Percentiles rank a stretch among this genome's conserved stretches.
Conservation (phyloP, 306 rosid species). For the Castanopsis chinensis region DNA sequence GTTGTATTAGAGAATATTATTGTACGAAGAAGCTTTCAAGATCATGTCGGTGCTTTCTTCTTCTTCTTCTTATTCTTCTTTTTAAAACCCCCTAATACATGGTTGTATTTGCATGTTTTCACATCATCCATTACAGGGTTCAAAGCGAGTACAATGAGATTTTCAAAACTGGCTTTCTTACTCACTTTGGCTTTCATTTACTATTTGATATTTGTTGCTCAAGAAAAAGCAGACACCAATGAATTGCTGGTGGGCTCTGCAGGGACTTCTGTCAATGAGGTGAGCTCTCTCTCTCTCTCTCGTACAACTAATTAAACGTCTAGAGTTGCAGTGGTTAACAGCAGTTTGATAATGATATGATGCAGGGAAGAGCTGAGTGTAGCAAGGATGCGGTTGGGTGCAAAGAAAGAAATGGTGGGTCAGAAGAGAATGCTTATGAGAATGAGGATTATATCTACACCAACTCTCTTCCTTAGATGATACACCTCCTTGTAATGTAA, state of each 20-base stretch:
- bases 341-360: not conserved
- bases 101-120: not conserved
- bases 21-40: not conserved
- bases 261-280: constrained; percentile 22
- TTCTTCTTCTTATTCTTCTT: constrained; percentile 4
- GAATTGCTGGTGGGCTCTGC: constrained; percentile 29
- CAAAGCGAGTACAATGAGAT: constrained; percentile 38
- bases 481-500: not conserved
- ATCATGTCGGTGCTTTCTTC: constrained; percentile 34
- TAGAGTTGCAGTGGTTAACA: not conserved
- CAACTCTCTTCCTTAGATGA: constrained; percentile 51
- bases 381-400: constrained; percentile 33
- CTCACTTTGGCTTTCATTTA: constrained; percentile 39
- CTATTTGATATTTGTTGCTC: constrained; percentile 27
- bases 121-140: constrained; percentile 17
- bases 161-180: constrained; percentile 30
- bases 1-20: not conserved
- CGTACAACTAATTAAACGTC: not conserved
- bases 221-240: constrained; percentile 29
- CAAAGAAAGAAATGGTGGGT: constrained; percentile 34
- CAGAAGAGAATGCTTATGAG: constrained; percentile 39
- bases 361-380: constrained; percentile 43
- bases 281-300: constrained; percentile 28
- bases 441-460: constrained; percentile 65
- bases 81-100: constrained; percentile 6